A percentile compares a stretch with the other conserved stretches of the same genome.
phyloP scores from a whole-genome alignment of 805 yeast genomes.

The Candida arabinofermentans region DNA sequence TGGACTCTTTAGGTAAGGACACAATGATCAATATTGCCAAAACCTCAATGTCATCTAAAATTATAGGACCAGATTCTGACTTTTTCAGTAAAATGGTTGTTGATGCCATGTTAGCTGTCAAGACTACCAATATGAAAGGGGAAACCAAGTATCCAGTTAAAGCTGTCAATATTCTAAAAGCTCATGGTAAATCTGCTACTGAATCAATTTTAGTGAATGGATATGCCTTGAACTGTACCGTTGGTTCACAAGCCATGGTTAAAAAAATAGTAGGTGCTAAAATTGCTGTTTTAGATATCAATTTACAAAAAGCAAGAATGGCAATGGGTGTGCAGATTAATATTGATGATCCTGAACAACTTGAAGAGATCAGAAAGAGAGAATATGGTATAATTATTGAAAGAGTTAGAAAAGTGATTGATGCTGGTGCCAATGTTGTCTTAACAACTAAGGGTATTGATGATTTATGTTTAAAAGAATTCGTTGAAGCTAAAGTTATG shows the following conservation, averaged over 20 bases:
- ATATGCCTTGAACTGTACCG: constrained; percentile 93
- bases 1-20: constrained; percentile 76
- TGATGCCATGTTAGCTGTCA: constrained; percentile 92
- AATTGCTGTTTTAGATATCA: constrained; percentile 86
- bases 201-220: constrained; percentile 90
- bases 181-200: constrained; percentile 89
- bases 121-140: constrained; percentile 82
- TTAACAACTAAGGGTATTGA: constrained; percentile 94
- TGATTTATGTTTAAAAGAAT: constrained; percentile 85
- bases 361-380: constrained; percentile 86
- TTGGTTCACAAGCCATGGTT: constrained; percentile 96
- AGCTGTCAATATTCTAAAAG: constrained; percentile 93
- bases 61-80: constrained; percentile 89
- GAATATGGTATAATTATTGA: constrained; percentile 85
- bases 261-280: constrained; percentile 66
- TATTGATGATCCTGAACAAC: constrained; percentile 88
- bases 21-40: constrained; percentile 88
- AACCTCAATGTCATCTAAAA: constrained; percentile 95
- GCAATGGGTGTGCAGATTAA: constrained; percentile 97
- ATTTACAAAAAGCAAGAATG: constrained; percentile 94
- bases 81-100: constrained; percentile 90
- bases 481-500: constrained; percentile 88
- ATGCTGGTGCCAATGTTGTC: constrained; percentile 89
- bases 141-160: constrained; percentile 92
- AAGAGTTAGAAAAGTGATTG: constrained; percentile 73